Conservation (phyloP, 441 rosid genomes). For the Erodium moschatum region DNA sequence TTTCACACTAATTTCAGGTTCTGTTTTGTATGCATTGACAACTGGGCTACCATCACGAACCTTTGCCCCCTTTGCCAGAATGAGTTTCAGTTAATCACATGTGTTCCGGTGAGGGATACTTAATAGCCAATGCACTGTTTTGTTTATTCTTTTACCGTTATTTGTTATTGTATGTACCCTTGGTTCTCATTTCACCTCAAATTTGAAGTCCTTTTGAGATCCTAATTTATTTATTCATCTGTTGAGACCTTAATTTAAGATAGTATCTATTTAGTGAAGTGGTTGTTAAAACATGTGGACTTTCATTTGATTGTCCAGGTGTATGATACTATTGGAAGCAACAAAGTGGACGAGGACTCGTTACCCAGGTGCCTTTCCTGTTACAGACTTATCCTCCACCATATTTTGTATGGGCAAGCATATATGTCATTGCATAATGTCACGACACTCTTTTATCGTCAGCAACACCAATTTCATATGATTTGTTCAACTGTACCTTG, state of each 20-base stretch:
- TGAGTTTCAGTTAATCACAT: conserved; percentile 90
- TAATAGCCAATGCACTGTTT: conserved; percentile 11
- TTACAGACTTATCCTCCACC: neutral
- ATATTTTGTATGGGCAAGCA: conserved; percentile 6
- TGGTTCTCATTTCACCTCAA: conserved; percentile 1
- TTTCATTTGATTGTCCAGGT: conserved; percentile 49
- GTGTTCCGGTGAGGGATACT: conserved; percentile 76
- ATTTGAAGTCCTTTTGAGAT: conserved; percentile 16
- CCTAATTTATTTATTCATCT: conserved; percentile 7
- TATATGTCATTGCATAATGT: conserved; percentile 3
- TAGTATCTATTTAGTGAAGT: conserved; percentile 12
- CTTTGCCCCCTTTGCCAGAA: conserved; percentile 96
- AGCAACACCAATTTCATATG: neutral
- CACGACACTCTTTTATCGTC: neutral
- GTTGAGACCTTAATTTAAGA: conserved; percentile 21
- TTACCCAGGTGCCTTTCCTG: conserved; percentile 45
- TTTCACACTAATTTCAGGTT: conserved; percentile 51
- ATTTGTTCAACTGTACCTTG: conserved; percentile 4
- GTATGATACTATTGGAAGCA: conserved; percentile 74
- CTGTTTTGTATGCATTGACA: conserved; percentile 93
- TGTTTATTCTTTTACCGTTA: neutral
- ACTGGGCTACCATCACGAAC: conserved; percentile 94
- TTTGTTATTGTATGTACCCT: neutral
- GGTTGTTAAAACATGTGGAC: conserved; percentile 20
- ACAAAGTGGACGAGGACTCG: conserved; percentile 57